phyloP scores from a whole-genome alignment of 2,329 filamentous ascomycete genomes.

The Rutstroemia sydowiana region DNA sequence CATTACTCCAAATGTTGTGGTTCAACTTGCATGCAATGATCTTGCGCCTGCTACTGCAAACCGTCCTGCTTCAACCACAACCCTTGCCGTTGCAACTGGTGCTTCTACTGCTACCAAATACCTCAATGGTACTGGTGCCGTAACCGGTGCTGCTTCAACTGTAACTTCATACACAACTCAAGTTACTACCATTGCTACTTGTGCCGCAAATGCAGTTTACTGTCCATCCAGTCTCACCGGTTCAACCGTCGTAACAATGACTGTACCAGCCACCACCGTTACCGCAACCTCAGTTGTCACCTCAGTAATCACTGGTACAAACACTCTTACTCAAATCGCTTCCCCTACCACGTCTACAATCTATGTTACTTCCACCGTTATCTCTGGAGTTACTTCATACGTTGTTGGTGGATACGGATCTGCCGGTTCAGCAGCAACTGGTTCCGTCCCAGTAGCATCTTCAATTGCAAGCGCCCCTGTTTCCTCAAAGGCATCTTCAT shows the following conservation, averaged over 20 bases:
- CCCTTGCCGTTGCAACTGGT: neutral
- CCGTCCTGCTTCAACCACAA: neutral
- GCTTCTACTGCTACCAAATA: neutral
- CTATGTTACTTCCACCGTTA: neutral
- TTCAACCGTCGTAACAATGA: constrained; percentile 12
- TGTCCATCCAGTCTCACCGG: constrained; percentile 12
- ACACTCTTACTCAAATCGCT: neutral
- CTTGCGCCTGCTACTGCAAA: neutral
- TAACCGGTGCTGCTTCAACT: constrained; percentile 13
- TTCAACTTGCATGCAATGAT: constrained; percentile 13
- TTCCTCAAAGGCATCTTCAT: neutral
- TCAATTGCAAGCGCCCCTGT: neutral
- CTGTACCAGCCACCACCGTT: neutral
- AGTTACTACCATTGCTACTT: constrained; percentile 14
- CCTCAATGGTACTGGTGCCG: neutral
- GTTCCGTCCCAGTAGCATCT: neutral
- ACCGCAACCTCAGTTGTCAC: neutral
- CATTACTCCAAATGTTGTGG: constrained; percentile 10
- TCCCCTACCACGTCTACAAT: neutral
- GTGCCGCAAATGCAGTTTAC: constrained; percentile 14
- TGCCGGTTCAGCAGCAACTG: too few relatives aligned
- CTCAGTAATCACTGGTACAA: neutral
- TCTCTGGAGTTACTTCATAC: too few relatives aligned
- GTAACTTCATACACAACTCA: constrained; percentile 15
- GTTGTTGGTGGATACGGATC: too few relatives aligned